Conservation (phyloP, 805 yeast genomes). For the Metschnikowia chrysomelidarum region DNA sequence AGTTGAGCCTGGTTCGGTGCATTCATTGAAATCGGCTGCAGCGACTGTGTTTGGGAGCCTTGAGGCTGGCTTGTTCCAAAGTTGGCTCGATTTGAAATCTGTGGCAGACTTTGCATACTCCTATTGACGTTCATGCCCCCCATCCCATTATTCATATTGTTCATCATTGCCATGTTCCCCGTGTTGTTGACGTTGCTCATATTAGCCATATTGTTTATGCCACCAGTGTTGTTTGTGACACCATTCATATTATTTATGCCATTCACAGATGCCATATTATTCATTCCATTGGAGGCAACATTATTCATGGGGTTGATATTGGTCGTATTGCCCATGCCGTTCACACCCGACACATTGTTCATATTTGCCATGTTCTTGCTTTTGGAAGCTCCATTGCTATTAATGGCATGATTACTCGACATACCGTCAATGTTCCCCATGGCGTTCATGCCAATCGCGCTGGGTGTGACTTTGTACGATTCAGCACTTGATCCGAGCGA, state of each 20-base stretch:
- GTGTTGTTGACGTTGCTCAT: slow-evolving; percentile 12
- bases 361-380: slow-evolving; percentile 8
- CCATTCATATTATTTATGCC: neutral
- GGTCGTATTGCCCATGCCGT: slow-evolving; percentile 5
- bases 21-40: slow-evolving; percentile 9
- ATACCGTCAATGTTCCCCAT: slow-evolving; percentile 4
- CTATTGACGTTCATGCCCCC: slow-evolving; percentile 11
- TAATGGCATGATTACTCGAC: too few species aligned
- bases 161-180: slow-evolving; percentile 9
- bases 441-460: too few species aligned
- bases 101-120: slow-evolving; percentile 9
- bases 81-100: slow-evolving; percentile 7
- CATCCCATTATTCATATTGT: slow-evolving; percentile 14
- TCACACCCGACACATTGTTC: slow-evolving; percentile 7
- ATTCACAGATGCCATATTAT: slow-evolving; percentile 9
- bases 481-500: too few species aligned
- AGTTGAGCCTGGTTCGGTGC: slow-evolving; percentile 12
- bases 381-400: slow-evolving; percentile 4
- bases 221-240: slow-evolving; percentile 15
- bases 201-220: slow-evolving; percentile 13
- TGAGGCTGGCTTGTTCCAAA: slow-evolving; percentile 6
- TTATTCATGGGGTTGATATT: neutral
- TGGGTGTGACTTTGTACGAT: too few species aligned
- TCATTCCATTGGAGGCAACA: neutral
- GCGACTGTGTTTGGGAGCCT: slow-evolving; percentile 7